Evolutionary conservation across 192 early-diverging fungal genomes (phyloP).

Genomic region (Nowakowskiella sp.): DNA sequence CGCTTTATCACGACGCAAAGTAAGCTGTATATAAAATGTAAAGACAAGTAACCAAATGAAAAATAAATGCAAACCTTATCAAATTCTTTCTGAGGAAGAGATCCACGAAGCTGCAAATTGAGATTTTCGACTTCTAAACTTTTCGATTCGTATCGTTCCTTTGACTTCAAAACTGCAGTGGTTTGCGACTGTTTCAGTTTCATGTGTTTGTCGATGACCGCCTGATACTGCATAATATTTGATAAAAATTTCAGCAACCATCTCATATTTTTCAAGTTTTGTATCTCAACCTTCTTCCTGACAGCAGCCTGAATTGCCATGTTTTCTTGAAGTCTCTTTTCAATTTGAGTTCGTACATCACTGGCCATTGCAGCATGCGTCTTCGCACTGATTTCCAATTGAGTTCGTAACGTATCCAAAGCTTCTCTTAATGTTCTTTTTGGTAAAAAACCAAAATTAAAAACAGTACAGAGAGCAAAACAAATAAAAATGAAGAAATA

Average conservation of each 20-base stretch:
- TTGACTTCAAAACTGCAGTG: slow-evolving; percentile 27
- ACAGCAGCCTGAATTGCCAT: slow-evolving; percentile 27
- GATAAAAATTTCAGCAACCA: not conserved
- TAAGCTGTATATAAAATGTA: slow-evolving; percentile 12
- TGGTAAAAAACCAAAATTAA: not conserved
- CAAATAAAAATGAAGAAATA: not conserved
- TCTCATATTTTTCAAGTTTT: not conserved
- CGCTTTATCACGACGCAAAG: slow-evolving; percentile 25
- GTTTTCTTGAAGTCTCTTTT: slow-evolving; percentile 35
- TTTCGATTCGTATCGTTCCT: slow-evolving; percentile 39
- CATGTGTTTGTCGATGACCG: slow-evolving; percentile 32
- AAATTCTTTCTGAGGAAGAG: slow-evolving; percentile 25
- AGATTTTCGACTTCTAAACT: slow-evolving; percentile 28
- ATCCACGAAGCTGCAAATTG: slow-evolving; percentile 6
- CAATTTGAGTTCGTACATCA: slow-evolving; percentile 39
- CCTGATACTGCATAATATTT: slow-evolving; percentile 30
- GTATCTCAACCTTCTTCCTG: slow-evolving; percentile 30
- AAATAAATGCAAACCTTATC: slow-evolving; percentile 32
- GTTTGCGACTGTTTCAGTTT: slow-evolving; percentile 34
- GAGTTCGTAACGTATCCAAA: slow-evolving; percentile 36
- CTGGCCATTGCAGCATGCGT: slow-evolving; percentile 39
- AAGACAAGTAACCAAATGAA: not conserved
- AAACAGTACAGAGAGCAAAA: not conserved
- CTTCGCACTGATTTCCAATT: slow-evolving; percentile 37
- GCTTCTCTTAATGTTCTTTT: slow-evolving; percentile 37